A percentile compares a stretch with the other conserved stretches of the same genome.
Conservation (phyloP, 257 asterid species). For the Striga asiatica region DNA sequence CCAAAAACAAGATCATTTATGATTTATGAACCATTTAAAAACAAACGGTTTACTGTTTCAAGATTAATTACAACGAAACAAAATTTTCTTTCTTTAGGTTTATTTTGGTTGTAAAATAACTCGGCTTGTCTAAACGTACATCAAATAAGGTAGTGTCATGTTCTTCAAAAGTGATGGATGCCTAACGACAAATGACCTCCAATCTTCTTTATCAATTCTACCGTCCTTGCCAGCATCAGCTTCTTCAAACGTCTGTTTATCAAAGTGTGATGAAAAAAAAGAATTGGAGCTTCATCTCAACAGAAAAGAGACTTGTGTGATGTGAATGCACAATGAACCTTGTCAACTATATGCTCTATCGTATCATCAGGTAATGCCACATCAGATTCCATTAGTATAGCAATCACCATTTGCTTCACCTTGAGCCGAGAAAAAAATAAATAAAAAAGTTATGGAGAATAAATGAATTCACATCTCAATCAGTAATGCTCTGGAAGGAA, state of each 20-base stretch:
- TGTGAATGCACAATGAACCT: too few species aligned
- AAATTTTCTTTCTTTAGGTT: not conserved
- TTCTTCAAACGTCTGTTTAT: slow-evolving; percentile 78
- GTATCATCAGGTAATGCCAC: slow-evolving; percentile 48
- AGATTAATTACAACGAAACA: not conserved
- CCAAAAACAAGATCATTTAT: not conserved
- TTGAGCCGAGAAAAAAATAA: slow-evolving; percentile 10
- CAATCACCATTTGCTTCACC: slow-evolving; percentile 78
- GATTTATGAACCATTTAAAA: not conserved
- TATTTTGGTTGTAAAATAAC: not conserved
- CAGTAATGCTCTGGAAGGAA: too few species aligned
- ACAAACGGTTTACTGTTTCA: too few species aligned
- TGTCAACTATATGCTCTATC: slow-evolving; percentile 67
- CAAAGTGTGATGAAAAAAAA: slow-evolving; percentile 1
- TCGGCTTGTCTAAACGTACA: slow-evolving; percentile 21
- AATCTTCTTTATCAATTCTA: slow-evolving; percentile 58
- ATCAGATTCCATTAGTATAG: slow-evolving; percentile 54
- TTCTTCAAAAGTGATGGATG: slow-evolving; percentile 72
- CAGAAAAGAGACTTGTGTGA: too few species aligned
- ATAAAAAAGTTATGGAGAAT: not conserved
- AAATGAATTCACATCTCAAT: not conserved
- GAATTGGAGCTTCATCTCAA: too few species aligned
- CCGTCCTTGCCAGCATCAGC: slow-evolving; percentile 77
- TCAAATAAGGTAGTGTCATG: slow-evolving; percentile 87
- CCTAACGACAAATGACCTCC: slow-evolving; percentile 54